Evolutionary conservation across 345 rosid species (phyloP).

Genomic region (Sisymbrium altissimum): DNA sequence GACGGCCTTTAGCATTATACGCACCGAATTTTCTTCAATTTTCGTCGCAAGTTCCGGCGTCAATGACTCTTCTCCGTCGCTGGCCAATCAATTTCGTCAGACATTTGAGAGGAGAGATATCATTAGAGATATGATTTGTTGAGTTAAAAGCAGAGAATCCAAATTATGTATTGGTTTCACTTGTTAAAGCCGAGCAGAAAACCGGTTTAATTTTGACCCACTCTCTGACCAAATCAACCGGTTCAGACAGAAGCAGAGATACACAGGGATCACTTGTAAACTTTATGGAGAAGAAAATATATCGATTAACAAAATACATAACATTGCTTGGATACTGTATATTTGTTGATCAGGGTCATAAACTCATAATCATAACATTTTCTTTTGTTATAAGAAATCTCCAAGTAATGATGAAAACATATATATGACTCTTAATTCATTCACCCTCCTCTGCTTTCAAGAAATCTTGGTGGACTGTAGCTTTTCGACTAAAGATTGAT

Average conservation of each 20-base stretch:
- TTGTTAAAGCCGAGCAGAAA: neutral
- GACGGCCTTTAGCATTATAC: conserved; percentile 67
- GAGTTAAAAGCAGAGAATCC: neutral
- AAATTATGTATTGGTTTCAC: neutral
- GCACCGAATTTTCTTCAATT: neutral
- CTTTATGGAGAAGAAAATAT: neutral
- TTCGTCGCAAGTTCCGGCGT: neutral
- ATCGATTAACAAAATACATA: neutral
- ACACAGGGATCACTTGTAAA: neutral
- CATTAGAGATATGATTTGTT: neutral
- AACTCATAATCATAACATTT: neutral
- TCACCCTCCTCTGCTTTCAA: neutral
- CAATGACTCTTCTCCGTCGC: neutral
- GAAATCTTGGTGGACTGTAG: conserved; percentile 40
- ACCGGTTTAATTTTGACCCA: neutral
- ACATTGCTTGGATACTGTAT: neutral
- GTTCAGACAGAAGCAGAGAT: neutral
- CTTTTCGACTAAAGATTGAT: conserved; percentile 63
- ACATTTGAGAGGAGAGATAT: conserved; percentile 14
- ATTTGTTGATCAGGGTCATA: neutral
- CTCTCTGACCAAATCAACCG: neutral
- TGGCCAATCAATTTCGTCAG: neutral
- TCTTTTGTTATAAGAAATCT: neutral
- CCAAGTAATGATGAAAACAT: neutral
- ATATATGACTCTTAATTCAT: neutral